A percentile compares a stretch with the other conserved stretches of the same genome.
phyloP scores from a whole-genome alignment of 1,284 basidiomycete species.

The Heterobasidion parviporum region DNA sequence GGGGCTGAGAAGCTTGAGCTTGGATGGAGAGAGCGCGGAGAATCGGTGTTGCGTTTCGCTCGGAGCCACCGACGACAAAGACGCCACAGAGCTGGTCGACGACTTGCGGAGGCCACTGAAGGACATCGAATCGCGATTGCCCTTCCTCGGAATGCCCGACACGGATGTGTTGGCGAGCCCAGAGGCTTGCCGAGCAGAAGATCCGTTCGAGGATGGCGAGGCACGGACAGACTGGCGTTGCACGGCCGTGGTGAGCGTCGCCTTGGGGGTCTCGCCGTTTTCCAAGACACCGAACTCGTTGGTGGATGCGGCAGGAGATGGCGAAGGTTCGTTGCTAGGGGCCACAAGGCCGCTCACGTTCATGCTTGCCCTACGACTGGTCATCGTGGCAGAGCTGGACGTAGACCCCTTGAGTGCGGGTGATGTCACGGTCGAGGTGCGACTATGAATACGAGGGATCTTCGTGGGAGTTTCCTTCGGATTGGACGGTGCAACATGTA shows the following conservation, averaged over 20 bases:
- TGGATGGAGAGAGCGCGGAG: conserved; percentile 75
- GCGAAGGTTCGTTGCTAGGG: conserved; percentile 54
- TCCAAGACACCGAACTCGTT: conserved; percentile 80
- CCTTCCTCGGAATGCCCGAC: conserved; percentile 48
- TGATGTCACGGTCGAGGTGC: conserved; percentile 61
- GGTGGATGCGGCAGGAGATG: conserved; percentile 37
- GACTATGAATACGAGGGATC: conserved; percentile 86
- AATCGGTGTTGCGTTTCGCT: conserved; percentile 50
- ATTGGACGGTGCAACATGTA: conserved; percentile 42
- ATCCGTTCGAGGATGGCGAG: conserved; percentile 46
- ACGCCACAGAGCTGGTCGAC: conserved; percentile 68
- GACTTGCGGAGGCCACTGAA: conserved; percentile 70
- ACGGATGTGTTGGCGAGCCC: conserved; percentile 36
- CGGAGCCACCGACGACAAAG: conserved; percentile 44
- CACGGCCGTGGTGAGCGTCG: conserved; percentile 19
- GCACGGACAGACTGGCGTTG: conserved; percentile 44
- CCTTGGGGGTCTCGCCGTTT: conserved; percentile 36
- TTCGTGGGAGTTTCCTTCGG: conserved; percentile 85
- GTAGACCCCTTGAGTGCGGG: conserved; percentile 45
- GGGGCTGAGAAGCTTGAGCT: conserved; percentile 70
- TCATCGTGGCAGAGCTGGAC: conserved; percentile 24
- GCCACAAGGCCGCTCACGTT: conserved; percentile 36
- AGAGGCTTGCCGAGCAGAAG: conserved; percentile 61
- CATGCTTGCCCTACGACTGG: conserved; percentile 55
- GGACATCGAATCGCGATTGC: conserved; percentile 67